phyloP scores from a whole-genome alignment of 805 yeast genomes.

The Vanderwaltozyma yarrowii region DNA sequence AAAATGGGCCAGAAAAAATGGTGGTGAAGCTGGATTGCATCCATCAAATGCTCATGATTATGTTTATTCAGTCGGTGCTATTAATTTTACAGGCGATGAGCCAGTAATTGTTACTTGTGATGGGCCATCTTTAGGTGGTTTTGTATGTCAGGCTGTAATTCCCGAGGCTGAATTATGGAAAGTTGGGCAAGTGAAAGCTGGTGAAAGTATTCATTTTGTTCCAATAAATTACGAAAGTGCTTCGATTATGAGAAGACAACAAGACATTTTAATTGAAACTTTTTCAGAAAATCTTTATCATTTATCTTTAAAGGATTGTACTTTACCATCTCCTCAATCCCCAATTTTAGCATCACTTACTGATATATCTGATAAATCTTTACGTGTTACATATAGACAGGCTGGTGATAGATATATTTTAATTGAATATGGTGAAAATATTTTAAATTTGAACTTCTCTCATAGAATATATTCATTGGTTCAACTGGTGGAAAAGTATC shows the following conservation, averaged over 20 bases:
- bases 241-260: conserved; percentile 46
- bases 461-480: conserved; percentile 81
- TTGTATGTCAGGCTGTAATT: conserved; percentile 93
- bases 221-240: conserved; percentile 70
- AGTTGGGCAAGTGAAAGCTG: conserved; percentile 95
- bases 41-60: conserved; percentile 99
- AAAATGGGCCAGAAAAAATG: conserved; percentile 90
- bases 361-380: not conserved
- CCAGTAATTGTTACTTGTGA: conserved; percentile 95
- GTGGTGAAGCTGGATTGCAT: conserved; percentile 97
- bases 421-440: conserved; percentile 87
- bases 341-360: conserved; percentile 55
- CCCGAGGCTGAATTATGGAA: conserved; percentile 97
- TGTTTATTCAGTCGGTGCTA: conserved; percentile 92
- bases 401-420: conserved; percentile 93
- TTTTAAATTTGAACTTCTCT: conserved; percentile 72
- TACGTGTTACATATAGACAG: conserved; percentile 78
- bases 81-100: conserved; percentile 97
- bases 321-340: conserved; percentile 40
- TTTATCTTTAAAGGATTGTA: not conserved
- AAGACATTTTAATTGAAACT: conserved; percentile 47
- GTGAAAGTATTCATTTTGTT: conserved; percentile 71
- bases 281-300: conserved; percentile 5
- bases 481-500: conserved; percentile 52
- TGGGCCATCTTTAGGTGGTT: conserved; percentile 96